A percentile compares a stretch with the other conserved stretches of the same genome.
Conservation (phyloP, 2,329 filamentous ascomycete genomes). For the Penicillium sp. region DNA sequence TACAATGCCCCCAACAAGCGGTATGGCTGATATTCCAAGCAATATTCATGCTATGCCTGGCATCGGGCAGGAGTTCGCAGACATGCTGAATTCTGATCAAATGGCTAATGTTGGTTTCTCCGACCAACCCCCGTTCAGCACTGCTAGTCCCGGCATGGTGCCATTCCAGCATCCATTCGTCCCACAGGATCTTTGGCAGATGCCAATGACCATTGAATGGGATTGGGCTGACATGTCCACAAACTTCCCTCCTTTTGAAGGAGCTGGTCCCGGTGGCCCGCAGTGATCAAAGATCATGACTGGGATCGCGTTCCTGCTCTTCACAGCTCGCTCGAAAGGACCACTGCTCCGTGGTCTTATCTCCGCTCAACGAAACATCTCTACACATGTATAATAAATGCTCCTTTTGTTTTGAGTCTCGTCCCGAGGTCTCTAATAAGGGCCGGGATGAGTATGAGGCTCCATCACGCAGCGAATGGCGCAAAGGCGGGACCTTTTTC, state of each 20-base stretch:
- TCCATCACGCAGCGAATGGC: conserved; percentile 9
- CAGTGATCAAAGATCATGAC: conserved; percentile 25
- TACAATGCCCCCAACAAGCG: conserved; percentile 22
- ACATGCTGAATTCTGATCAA: conserved; percentile 38
- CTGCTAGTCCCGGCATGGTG: conserved; percentile 34
- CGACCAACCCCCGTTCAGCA: conserved; percentile 30
- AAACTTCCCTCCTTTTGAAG: conserved; percentile 37
- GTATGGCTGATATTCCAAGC: conserved; percentile 25
- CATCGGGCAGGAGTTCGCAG: conserved; percentile 35
- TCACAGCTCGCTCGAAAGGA: conserved; percentile 7
- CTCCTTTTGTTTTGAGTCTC: conserved; percentile 4
- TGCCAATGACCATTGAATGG: conserved; percentile 96
- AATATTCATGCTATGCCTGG: conserved; percentile 29
- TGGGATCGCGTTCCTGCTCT: background rate
- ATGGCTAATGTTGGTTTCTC: conserved; percentile 34
- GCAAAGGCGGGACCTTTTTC: background rate
- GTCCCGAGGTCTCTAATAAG: background rate
- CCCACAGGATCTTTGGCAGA: conserved; percentile 88
- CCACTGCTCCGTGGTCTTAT: conserved; percentile 5
- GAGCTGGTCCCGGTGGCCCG: conserved; percentile 21
- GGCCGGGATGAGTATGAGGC: background rate
- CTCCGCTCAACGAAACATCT: conserved; percentile 9
- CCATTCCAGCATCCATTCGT: conserved; percentile 80
- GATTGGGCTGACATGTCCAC: conserved; percentile 59
- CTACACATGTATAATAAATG: conserved; percentile 18